Evolutionary conservation across 2,329 filamentous ascomycete species (phyloP).

Genomic region (Colletotrichum musae): DNA sequence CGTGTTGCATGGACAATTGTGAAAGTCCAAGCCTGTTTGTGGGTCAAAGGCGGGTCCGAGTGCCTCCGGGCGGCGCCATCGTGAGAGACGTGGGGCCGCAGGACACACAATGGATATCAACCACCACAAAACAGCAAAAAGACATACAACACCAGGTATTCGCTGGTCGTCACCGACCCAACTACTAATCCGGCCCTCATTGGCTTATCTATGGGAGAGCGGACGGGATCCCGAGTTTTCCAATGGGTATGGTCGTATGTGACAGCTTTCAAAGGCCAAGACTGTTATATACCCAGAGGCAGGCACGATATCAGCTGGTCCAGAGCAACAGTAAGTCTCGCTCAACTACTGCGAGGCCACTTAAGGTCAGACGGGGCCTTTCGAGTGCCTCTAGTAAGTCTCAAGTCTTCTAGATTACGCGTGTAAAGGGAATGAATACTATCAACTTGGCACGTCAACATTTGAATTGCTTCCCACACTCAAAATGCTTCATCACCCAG

Average conservation of each 20-base stretch:
- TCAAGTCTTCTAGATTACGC: too few species aligned
- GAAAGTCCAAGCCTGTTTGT: constrained; percentile 3
- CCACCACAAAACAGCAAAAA: neutral
- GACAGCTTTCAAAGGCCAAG: neutral
- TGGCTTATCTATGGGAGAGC: neutral
- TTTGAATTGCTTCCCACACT: too few species aligned
- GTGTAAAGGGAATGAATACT: too few species aligned
- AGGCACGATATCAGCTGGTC: too few species aligned
- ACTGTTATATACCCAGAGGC: neutral
- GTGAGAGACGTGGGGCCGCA: constrained; percentile 10
- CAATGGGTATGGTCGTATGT: constrained; percentile 1
- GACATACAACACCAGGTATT: constrained; percentile 19
- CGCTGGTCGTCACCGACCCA: constrained; percentile 10
- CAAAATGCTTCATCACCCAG: too few species aligned
- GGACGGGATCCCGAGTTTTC: neutral
- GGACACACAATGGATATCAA: neutral
- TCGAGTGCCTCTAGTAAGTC: too few species aligned
- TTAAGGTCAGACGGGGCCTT: too few species aligned
- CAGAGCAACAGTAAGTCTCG: too few species aligned
- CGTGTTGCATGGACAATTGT: constrained; percentile 1
- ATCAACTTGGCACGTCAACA: too few species aligned
- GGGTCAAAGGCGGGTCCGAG: constrained; percentile 1
- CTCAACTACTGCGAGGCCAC: too few species aligned
- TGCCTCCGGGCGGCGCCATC: neutral
- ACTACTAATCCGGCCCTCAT: constrained; percentile 5